These are phyloP conservation scores for Camelina neglecta DNA, from an alignment of 345 rosid genomes.

Conservation along the genomic window DNA sequence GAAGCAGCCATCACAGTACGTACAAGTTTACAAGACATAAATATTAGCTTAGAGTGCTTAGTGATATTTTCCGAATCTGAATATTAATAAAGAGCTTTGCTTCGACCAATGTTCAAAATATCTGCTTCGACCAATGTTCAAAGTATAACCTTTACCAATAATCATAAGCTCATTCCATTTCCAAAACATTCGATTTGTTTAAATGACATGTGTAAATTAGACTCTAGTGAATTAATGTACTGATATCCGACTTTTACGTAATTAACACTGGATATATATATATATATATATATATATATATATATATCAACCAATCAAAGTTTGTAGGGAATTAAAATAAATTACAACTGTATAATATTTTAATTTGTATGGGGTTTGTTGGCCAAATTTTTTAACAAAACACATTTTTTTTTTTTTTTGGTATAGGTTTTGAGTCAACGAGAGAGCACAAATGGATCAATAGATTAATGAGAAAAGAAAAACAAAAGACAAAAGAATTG, in stretches of 20 bases:
- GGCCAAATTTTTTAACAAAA: background rate
- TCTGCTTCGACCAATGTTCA: no score
- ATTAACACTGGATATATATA: background rate
- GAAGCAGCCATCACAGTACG: no score
- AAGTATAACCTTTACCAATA: no score
- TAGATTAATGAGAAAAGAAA: constrained; percentile 19
- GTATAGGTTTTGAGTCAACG: constrained; percentile 11
- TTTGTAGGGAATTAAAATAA: background rate
- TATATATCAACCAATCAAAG: no score
- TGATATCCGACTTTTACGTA: background rate
- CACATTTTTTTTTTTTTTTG: no score
- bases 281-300: no score
- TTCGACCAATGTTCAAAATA: no score
- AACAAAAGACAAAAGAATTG: background rate
- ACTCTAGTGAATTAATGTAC: background rate
- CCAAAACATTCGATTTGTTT: background rate
- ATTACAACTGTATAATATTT: background rate
- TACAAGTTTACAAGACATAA: no score
- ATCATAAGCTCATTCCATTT: background rate
- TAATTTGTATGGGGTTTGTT: constrained; percentile 31
- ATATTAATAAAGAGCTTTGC: no score
- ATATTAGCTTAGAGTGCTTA: no score
- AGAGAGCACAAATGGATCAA: background rate
- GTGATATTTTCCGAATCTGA: no score
- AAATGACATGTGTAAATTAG: background rate